Evolutionary conservation across 1,284 basidiomycete species (phyloP).

Genomic region (Ceratobasidium sp.): DNA sequence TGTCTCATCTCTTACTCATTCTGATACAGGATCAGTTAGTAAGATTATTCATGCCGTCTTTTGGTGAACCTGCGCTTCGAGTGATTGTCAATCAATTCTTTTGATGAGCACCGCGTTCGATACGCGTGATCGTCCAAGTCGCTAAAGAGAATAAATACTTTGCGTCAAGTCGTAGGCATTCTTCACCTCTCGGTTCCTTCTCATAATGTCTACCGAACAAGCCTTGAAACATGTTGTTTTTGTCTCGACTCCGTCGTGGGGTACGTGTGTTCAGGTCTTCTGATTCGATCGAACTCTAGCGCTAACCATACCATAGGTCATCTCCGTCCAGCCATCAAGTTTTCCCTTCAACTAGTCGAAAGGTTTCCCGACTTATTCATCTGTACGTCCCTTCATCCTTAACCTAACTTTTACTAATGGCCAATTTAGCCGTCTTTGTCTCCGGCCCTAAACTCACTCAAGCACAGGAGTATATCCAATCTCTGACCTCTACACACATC

Average conservation of each 20-base stretch:
- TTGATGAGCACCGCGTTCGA: too few species aligned
- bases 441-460: not conserved
- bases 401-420: not conserved
- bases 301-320: not conserved
- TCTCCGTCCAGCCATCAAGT: conserved; percentile 11
- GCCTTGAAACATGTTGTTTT: conserved; percentile 16
- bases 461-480: not conserved
- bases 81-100: too few species aligned
- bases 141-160: too few species aligned
- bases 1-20: too few species aligned
- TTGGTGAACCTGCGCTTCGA: too few species aligned
- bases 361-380: conserved; percentile 1
- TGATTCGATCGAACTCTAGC: too few species aligned
- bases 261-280: not conserved
- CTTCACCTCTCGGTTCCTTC: too few species aligned
- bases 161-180: too few species aligned
- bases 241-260: conserved; percentile 4
- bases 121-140: too few species aligned
- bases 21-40: too few species aligned
- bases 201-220: too few species aligned
- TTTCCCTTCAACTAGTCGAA: not conserved
- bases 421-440: not conserved
- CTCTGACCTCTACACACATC: not conserved
- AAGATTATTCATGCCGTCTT: too few species aligned
- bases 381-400: not conserved